These are phyloP conservation scores for Sungouiozyma ichnusensis DNA, from an alignment of 805 yeast species.

Conservation along the genomic window DNA sequence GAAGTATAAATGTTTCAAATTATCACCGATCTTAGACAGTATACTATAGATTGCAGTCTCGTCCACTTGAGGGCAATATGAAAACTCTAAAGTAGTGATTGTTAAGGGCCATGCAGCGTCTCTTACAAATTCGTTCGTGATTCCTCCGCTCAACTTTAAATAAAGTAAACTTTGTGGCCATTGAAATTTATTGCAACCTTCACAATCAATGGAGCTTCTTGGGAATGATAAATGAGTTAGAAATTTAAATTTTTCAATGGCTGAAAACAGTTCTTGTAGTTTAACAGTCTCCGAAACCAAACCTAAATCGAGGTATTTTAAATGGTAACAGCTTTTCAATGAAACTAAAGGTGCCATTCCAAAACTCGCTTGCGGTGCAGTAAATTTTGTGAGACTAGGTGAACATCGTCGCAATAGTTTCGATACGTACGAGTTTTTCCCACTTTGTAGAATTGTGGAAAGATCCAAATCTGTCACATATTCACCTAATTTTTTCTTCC, in stretches of 20 bases:
- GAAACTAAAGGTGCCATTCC: constrained; percentile 86
- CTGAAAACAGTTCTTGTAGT: constrained; percentile 63
- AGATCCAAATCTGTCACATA: constrained; percentile 61
- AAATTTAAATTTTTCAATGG: constrained; percentile 51
- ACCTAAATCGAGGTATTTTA: constrained; percentile 64
- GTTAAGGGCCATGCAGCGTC: constrained; percentile 64
- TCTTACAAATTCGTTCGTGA: constrained; percentile 67
- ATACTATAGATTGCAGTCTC: constrained; percentile 56
- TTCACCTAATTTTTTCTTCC: constrained; percentile 42
- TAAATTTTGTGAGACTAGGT: constrained; percentile 49
- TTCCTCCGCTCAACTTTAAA: constrained; percentile 79
- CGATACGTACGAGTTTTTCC: constrained; percentile 84
- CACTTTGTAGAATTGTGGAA: constrained; percentile 74
- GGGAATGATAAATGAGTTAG: constrained; percentile 80
- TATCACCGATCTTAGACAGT: constrained; percentile 53
- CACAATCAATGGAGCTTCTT: constrained; percentile 69
- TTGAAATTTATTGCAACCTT: constrained; percentile 31
- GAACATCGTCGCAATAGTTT: constrained; percentile 72
- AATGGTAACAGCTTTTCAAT: constrained; percentile 54
- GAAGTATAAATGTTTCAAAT: constrained; percentile 51
- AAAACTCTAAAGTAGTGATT: constrained; percentile 61
- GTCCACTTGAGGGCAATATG: constrained; percentile 75
- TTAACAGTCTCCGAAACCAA: constrained; percentile 87
- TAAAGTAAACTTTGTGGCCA: constrained; percentile 80
- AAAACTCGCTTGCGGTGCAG: constrained; percentile 92